phyloP scores from a whole-genome alignment of 2,329 filamentous ascomycete species.

The Fusarium globosum region DNA sequence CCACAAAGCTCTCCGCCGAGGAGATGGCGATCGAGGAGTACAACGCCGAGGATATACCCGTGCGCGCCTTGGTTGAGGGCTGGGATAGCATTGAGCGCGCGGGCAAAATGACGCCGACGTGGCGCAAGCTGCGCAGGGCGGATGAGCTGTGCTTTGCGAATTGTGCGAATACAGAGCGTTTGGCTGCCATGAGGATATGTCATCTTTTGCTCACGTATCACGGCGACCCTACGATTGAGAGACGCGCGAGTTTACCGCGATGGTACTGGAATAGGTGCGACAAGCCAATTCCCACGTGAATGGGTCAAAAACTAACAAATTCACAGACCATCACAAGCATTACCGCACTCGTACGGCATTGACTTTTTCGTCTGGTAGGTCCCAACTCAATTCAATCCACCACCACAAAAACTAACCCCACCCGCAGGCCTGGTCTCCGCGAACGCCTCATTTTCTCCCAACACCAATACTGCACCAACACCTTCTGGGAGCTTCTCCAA shows the following conservation, averaged over 20 bases:
- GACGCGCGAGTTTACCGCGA: slow-evolving; percentile 36
- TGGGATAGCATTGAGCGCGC: slow-evolving; percentile 46
- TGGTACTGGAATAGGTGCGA: slow-evolving; percentile 45
- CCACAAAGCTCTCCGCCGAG: slow-evolving; percentile 15
- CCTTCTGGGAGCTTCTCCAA: slow-evolving; percentile 45
- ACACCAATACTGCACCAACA: slow-evolving; percentile 47
- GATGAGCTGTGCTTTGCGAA: slow-evolving; percentile 42
- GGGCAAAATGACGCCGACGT: slow-evolving; percentile 42
- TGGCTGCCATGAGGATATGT: slow-evolving; percentile 43
- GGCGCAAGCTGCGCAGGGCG: slow-evolving; percentile 42
- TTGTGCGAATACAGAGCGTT: slow-evolving; percentile 36
- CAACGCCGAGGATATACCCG: slow-evolving; percentile 40
- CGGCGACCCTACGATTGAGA: slow-evolving; percentile 37
- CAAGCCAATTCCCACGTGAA: no score
- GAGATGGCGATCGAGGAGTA: slow-evolving; percentile 37
- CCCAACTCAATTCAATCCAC: rapidly evolving
- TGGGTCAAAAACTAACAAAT: background rate
- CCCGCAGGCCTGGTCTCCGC: slow-evolving; percentile 43
- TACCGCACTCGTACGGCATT: slow-evolving; percentile 47
- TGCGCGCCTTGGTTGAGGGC: slow-evolving; percentile 43
- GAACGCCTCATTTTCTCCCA: slow-evolving; percentile 47
- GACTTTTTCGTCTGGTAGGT: slow-evolving; percentile 49
- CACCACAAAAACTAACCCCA: background rate
- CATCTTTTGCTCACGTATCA: slow-evolving; percentile 44
- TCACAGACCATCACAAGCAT: slow-evolving; percentile 42